These are phyloP conservation scores for Pseudonitzschia multiseries DNA, from an alignment of 108 stramenopile species.

Conservation along the genomic window DNA sequence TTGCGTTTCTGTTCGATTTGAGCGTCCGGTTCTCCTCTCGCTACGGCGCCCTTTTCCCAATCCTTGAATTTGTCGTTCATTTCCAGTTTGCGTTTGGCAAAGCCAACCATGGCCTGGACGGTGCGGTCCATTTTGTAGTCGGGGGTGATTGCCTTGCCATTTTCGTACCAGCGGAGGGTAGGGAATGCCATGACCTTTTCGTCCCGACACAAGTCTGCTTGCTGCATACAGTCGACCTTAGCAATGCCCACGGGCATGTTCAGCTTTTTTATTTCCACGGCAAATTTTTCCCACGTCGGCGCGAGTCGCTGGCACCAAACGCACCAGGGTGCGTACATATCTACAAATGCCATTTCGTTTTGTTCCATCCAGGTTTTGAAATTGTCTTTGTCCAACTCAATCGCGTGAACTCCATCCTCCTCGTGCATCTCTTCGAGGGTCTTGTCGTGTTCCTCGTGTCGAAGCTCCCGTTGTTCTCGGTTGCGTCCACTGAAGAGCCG, in stretches of 20 bases:
- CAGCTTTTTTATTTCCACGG: conserved; percentile 53
- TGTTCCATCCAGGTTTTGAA: conserved; percentile 60
- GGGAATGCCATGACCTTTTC: conserved; percentile 95
- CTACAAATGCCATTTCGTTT: conserved; percentile 86
- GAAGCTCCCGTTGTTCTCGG: conserved; percentile 82
- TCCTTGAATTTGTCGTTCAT: conserved; percentile 86
- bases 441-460: conserved; percentile 86
- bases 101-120: conserved; percentile 70
- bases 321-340: conserved; percentile 95
- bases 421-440: conserved; percentile 81
- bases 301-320: conserved; percentile 95
- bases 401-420: conserved; percentile 68
- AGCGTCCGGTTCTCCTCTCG: conserved; percentile 31
- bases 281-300: conserved; percentile 96
- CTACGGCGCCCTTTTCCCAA: conserved; percentile 64
- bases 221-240: conserved; percentile 91
- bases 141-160: conserved; percentile 66
- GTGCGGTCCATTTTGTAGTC: conserved; percentile 93
- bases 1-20: conserved; percentile 50
- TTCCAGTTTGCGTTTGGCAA: conserved; percentile 77
- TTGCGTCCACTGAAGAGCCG: conserved; percentile 93
- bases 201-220: conserved; percentile 84
- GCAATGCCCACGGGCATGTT: conserved; percentile 81
- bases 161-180: conserved; percentile 89
- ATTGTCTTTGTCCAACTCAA: conserved; percentile 53